Evolutionary conservation across 768 basidiomycete genomes (phyloP).

Genomic region (Inosperma sp.): DNA sequence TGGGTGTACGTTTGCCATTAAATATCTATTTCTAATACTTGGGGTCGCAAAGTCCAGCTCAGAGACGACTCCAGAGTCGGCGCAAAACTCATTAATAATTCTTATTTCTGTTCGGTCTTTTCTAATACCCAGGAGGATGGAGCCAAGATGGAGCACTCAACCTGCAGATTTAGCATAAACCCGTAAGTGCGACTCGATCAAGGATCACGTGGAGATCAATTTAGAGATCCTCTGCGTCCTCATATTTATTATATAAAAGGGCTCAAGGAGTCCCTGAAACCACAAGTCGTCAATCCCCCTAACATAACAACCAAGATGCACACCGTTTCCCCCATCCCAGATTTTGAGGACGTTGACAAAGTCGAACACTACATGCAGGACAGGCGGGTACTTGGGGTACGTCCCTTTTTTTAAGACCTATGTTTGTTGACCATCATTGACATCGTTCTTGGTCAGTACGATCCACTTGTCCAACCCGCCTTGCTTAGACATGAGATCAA

Average conservation of each 20-base stretch:
- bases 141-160: too few relatives aligned
- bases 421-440: slow-evolving; percentile 7
- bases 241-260: slow-evolving; percentile 8
- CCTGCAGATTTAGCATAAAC: too few relatives aligned
- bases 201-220: too few relatives aligned
- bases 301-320: slow-evolving; percentile 37
- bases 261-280: background rate
- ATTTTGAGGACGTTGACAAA: slow-evolving; percentile 56
- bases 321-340: slow-evolving; percentile 59
- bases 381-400: slow-evolving; percentile 72
- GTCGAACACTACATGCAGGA: slow-evolving; percentile 76
- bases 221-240: too few relatives aligned
- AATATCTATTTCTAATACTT: too few relatives aligned
- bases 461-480: slow-evolving; percentile 92
- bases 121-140: too few relatives aligned
- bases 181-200: too few relatives aligned
- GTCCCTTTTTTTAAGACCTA: slow-evolving; percentile 23
- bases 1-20: too few relatives aligned
- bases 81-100: too few relatives aligned
- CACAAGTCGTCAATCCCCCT: background rate
- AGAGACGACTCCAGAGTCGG: too few relatives aligned
- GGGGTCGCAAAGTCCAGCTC: too few relatives aligned
- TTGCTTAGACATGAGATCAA: slow-evolving; percentile 84
- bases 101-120: too few relatives aligned
- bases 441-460: slow-evolving; percentile 55